Evolutionary conservation across 768 basidiomycete genomes (phyloP), one percentile per base, ranked within the genome.

Genomic region (Tephrocybe sp.): DNA sequence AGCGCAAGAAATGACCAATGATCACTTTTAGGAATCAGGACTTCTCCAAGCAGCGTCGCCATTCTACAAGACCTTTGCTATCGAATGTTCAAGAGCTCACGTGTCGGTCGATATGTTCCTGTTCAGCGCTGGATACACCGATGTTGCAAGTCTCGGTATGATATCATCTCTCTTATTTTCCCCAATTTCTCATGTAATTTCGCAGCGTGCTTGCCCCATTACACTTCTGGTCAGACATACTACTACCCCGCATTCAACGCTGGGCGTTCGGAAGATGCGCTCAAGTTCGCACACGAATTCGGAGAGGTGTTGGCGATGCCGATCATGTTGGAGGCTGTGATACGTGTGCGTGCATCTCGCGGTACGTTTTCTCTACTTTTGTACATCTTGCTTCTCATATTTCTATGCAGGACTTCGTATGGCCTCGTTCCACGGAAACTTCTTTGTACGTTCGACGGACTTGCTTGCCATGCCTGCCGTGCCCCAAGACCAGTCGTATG

Each of bases 61-160:
- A 3, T 99, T 96, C 75, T 98, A 98, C 78, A 99, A 99, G 76
- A 92, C 91, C 0, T 98, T 98, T 57, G 94, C 97, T 15, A 99
- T 98, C 61, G 97, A 98, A 59, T 98, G 96, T 65, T 98, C 96
- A 11, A 84, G 95, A 50, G 86, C 91, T 4, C 97, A 98, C 68
- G 92, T 99, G 37, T 92, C 94, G 0, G 96, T 98, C 51, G 96
- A 98, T 66, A 98, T 99, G 96, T 98, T 98, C 86, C 76, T 99
- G 50, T 98, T 98, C 75, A 91, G 91, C 57, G 78, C 92, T 7
- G 76, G 78, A 16, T 99, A 98, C 64, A 94, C 95, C 58, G 97
- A 98, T 69, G 92, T 98, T 36, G 93, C 97, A 1, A 93, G 86
- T 52, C 78, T 99, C 15, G 87, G 93, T 92, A 63, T 39, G 78